Evolutionary conservation across 192 early-diverging fungal species (phyloP), one percentile per base, ranked within the genome.

Genomic region (Rhizoclosmatium globosum): DNA sequence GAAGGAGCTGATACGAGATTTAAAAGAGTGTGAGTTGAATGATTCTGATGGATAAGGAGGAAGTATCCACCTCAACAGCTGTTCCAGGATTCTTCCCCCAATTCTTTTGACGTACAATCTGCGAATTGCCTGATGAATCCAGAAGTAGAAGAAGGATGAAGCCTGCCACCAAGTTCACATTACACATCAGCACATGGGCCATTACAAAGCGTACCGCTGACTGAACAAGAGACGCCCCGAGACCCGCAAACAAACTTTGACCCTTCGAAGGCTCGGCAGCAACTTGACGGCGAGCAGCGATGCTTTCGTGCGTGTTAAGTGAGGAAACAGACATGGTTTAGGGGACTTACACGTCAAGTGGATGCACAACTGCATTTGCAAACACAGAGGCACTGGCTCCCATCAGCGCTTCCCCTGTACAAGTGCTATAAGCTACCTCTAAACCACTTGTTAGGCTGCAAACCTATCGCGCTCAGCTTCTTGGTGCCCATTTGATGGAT

Each of bases 231-330:
- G 93, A 94, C 13, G 93, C 88, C 17, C 87, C 88, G 3, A 99
- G 83, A 17, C 96, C 96, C 9, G 95, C 90, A 79, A 97, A 99
- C 43, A 99, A 85, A 17, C 96, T 96, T 47, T 82, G 31, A 15
- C 38, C 50, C 41, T 31, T 31, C 31, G 31, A 31, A 31, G 31
- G 31, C 31, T 31, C 31, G 31, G 31, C 31, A 31, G 31, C 31
- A 31, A 31, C 31, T 31, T 31, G 31, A 31, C 31, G 31, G 31
- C 31, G 31, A 31, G 31, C 31, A 31, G 31, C 31, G 31, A 96
- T 23, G 44, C 98, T 97, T 81, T 99, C 97, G 59, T 79, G 68
- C 0, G 43, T 39, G 43, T 46, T 47, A 45, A 79, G 31, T 31
- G 31, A 31, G 31, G 31, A 31, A 31, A 31, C 31, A 31, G 31